Base-by-base conservation (phyloP, 805 yeast species). In the Sporopachydermia lactativora region DNA sequence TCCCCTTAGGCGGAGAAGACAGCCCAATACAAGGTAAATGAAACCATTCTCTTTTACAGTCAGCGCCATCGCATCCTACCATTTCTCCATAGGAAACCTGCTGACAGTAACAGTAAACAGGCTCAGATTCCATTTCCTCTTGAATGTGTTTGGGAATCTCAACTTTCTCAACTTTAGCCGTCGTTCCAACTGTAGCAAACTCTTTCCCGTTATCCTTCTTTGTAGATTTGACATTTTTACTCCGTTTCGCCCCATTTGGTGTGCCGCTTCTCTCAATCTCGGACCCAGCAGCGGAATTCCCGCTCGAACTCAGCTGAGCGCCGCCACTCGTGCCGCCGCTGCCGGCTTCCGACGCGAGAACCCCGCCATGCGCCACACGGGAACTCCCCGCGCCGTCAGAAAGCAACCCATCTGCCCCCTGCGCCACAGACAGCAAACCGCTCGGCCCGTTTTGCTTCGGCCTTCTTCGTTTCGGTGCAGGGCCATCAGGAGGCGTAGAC, bases 11-110 rank as follows among this genome's bases (percentile, higher is more conserved):
- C 3, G 89, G 73, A 39, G 85, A 77, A 39, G 78, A 75, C 50
- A 86, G 69, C 1, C 95, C 95, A 36, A 84, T 81, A 60, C 97
- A 88, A 14, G 94, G 94, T 49, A 89, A 65, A 64, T 88, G 97
- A 62, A 88, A 88, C 97, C 97, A 88, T 58, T 88, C 97, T 41
- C 85, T 68, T 55, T 77, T 77, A 64, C 97, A 89, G 43, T 78
- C 75, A 28, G 83, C 88, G 8, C 96, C 96, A 54, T 92, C 98
- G 62, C 98, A 92, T 2, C 95, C 98, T 45, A 92, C 96, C 98
- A 92, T 92, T 54, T 92, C 97, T 15, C 98, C 98, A 55, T 82
- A 92, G 3, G 96, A 89, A 1, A 88, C 95, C 57, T 88, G 96
- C 57, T 86, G 84, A 62, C 98, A 92, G 62, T 89, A 88, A 59